These are phyloP conservation scores for Pseudocohnilembus persalinus DNA, from an alignment of 169 alveolate genomes.

Conservation along the genomic window DNA sequence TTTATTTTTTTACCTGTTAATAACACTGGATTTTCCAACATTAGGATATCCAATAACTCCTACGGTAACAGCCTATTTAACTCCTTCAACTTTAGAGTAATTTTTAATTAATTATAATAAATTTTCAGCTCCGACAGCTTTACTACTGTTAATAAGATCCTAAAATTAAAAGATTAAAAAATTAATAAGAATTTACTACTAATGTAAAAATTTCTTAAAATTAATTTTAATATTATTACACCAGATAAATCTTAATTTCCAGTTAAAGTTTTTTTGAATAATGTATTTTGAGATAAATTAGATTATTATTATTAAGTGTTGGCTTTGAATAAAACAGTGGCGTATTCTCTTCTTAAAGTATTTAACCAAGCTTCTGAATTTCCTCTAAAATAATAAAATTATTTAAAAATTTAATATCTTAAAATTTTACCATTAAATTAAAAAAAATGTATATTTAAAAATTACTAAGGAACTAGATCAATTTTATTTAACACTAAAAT, in stretches of 20 bases:
- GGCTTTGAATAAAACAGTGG: conserved; percentile 73
- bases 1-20: conserved; percentile 73
- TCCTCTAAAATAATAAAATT: conserved; percentile 25
- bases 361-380: conserved; percentile 83
- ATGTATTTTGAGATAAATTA: conserved; percentile 60
- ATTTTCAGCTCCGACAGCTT: conserved; percentile 88
- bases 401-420: conserved; percentile 21
- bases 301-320: conserved; percentile 72
- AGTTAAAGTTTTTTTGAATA: conserved; percentile 60
- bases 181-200: conserved; percentile 29
- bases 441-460: conserved; percentile 18
- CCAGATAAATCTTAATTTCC: conserved; percentile 57
- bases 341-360: conserved; percentile 71
- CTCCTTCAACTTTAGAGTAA: conserved; percentile 79
- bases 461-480: conserved; percentile 92
- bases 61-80: conserved; percentile 83
- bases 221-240: conserved; percentile 7
- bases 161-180: too few relatives aligned
- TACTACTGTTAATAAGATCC: conserved; percentile 63
- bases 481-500: conserved; percentile 91
- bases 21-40: conserved; percentile 93
- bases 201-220: conserved; percentile 20
- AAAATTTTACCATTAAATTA: conserved; percentile 59
- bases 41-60: conserved; percentile 95
- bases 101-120: conserved; percentile 84